Evolutionary conservation across 2,329 filamentous ascomycete genomes (phyloP).

Genomic region (Apiospora hydei): DNA sequence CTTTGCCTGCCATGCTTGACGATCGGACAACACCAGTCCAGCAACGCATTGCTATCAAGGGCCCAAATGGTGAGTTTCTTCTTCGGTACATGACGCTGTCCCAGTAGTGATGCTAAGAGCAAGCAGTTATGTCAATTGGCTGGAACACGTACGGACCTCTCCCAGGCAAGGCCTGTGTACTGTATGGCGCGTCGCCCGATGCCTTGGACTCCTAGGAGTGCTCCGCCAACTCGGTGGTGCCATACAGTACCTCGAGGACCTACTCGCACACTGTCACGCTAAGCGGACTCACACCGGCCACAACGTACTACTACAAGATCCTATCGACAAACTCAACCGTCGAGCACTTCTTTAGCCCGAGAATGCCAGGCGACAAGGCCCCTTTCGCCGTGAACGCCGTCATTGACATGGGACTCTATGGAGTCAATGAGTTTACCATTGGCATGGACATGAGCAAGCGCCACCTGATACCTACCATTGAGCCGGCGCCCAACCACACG

Average conservation of each 20-base stretch:
- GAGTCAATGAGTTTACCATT: conserved; percentile 59
- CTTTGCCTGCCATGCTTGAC: conserved; percentile 53
- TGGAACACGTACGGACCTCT: conserved; percentile 62
- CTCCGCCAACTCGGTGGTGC: conserved; percentile 52
- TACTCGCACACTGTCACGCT: conserved; percentile 58
- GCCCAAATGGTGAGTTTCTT: conserved; percentile 50
- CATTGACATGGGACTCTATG: conserved; percentile 63
- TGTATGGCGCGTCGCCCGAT: conserved; percentile 54
- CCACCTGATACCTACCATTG: conserved; percentile 55
- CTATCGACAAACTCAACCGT: conserved; percentile 61
- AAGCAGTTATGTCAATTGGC: conserved; percentile 56
- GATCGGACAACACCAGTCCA: conserved; percentile 62
- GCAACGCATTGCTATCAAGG: conserved; percentile 59
- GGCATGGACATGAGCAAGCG: conserved; percentile 52
- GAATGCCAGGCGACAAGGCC: conserved; percentile 59
- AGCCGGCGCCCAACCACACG: conserved; percentile 62
- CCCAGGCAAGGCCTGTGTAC: conserved; percentile 54
- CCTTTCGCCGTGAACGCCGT: conserved; percentile 60
- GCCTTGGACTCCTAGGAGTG: conserved; percentile 51
- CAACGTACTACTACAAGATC: conserved; percentile 68
- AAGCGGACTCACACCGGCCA: conserved; percentile 54
- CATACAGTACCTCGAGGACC: conserved; percentile 62
- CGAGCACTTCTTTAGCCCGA: conserved; percentile 61
- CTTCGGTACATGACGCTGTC: not conserved
- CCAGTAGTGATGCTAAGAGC: not conserved